phyloP scores from a whole-genome alignment of 164 flowering plant genomes.

The Buxus sempervirens region DNA sequence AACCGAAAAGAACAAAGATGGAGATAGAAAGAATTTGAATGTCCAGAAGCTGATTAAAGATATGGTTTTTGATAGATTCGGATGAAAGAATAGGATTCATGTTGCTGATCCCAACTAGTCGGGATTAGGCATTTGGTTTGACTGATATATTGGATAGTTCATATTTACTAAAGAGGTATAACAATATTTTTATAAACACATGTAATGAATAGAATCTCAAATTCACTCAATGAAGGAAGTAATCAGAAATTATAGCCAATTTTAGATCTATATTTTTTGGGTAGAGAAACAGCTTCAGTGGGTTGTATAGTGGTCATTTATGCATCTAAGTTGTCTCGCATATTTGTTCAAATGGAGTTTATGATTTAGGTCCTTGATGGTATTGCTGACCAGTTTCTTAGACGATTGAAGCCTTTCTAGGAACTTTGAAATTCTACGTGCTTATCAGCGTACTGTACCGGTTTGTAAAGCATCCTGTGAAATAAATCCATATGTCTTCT shows the following conservation, averaged over 20 bases:
- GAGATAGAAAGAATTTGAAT: too few species aligned
- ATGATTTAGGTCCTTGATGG: neutral
- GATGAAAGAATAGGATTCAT: too few species aligned
- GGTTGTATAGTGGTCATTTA: neutral
- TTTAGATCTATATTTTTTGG: neutral
- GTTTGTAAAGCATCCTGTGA: neutral
- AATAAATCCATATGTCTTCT: neutral
- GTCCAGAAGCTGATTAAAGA: too few species aligned
- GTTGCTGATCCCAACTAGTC: too few species aligned
- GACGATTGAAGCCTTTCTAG: neutral
- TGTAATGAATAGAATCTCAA: too few species aligned
- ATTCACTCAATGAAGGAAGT: neutral
- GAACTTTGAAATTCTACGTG: neutral
- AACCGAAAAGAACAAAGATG: too few species aligned
- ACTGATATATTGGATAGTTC: too few species aligned
- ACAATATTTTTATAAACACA: too few species aligned
- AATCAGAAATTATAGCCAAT: neutral
- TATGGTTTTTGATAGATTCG: too few species aligned
- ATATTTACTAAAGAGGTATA: too few species aligned
- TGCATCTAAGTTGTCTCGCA: neutral
- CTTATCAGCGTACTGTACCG: neutral
- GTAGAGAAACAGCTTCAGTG: neutral
- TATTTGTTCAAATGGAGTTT: neutral
- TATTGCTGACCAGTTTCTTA: neutral
- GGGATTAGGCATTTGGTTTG: too few species aligned